Evolutionary conservation across 345 rosid species (phyloP), one percentile per base, ranked within the genome.

Genomic region (Salix dunnii): DNA sequence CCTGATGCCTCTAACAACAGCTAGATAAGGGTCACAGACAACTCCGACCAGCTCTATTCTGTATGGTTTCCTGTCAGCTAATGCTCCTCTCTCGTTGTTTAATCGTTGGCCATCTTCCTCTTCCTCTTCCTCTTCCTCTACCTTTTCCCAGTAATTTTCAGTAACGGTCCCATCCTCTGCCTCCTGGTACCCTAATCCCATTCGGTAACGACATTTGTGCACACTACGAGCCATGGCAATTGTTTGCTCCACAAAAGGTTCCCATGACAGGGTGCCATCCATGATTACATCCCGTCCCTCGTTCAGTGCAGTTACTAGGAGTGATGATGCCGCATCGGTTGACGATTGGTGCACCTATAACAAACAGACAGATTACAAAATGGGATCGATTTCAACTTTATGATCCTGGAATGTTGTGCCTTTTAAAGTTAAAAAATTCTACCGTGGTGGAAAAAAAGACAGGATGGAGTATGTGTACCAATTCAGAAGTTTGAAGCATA

Each of bases 201-300:
- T 94, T 48, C 97, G 88, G 77, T 92, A 92, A 27, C 94, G 88
- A 70, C 80, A 89, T 23, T 91, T 90, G 73, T 92, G 98, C 51
- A 94, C 98, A 10, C 90, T 88, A 72, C 97, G 87, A 2, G 97
- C 93, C 98, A 92, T 94, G 33, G 97, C 89, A 80, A 92, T 82
- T 5, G 96, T 94, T 80, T 94, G 97, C 68, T 90, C 91, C 38
- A 92, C 97, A 67, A 91, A 92, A 33, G 98, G 98, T 68, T 89
- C 86, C 97, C 97, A 91, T 36, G 98, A 92, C 38, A 94, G 86
- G 11, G 98, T 94, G 42, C 98, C 97, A 68, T 94, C 98, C 98
- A 94, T 89, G 78, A 94, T 92, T 70, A 92, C 98, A 77, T 92
- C 98, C 53, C 97, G 85, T 20, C 98, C 98, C 78, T 94, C 97